A percentile compares a stretch with the other conserved stretches of the same genome.
Conservation (phyloP, 352 stramenopile genomes). For the Phytophthora podocarpi region DNA sequence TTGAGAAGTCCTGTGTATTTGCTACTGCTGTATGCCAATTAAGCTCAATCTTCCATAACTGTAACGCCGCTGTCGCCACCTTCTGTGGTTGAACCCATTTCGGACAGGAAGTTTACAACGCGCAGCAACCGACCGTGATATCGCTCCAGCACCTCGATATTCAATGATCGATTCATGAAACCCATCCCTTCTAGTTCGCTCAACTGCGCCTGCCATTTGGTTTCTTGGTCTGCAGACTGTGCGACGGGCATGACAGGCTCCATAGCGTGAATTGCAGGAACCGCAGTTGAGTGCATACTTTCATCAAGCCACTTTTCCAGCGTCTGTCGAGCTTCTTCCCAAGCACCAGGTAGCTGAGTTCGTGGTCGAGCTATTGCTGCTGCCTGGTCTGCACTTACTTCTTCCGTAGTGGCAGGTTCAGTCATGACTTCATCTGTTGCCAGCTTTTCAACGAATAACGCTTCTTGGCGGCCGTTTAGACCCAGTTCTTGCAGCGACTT, state of each 20-base stretch:
- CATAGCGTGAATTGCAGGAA: conserved; percentile 70
- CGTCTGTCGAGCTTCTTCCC: conserved; percentile 47
- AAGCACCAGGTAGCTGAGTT: conserved; percentile 37
- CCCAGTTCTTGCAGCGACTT: conserved; percentile 59
- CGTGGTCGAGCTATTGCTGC: conserved; percentile 6
- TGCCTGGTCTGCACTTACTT: conserved; percentile 1
- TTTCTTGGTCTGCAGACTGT: conserved; percentile 48
- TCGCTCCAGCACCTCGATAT: conserved; percentile 74
- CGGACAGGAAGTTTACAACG: conserved; percentile 86
- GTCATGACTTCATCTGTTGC: conserved; percentile 4
- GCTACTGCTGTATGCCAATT: background rate
- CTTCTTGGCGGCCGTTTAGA: conserved; percentile 63
- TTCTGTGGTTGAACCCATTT: conserved; percentile 40
- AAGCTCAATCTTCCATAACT: conserved; percentile 50
- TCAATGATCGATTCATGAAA: conserved; percentile 68
- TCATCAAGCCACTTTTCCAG: conserved; percentile 62
- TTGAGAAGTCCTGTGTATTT: background rate
- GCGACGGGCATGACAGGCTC: conserved; percentile 66
- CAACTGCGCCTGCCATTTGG: conserved; percentile 74
- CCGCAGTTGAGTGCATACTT: conserved; percentile 35
- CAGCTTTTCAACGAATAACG: conserved; percentile 67
- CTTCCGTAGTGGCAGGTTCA: background rate
- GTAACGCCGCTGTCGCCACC: conserved; percentile 22
- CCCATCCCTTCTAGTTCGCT: conserved; percentile 70
- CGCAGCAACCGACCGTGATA: conserved; percentile 83